phyloP scores from a whole-genome alignment of 208 protist genomes.

The Phytomonas sp. region DNA sequence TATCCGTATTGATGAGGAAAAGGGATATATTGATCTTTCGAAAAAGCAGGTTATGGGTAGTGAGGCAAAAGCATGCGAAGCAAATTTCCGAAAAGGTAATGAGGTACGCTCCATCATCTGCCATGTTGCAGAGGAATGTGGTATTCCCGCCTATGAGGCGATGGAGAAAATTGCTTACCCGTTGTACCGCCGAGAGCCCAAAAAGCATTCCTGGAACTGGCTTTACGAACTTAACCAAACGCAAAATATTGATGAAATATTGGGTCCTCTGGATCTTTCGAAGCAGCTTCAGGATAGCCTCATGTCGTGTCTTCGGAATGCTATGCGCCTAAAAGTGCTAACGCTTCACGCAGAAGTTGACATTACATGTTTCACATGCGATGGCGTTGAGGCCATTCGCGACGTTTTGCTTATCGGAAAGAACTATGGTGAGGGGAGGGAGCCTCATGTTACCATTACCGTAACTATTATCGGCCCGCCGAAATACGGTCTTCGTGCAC shows the following conservation, averaged over 20 bases:
- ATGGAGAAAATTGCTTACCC: slow-evolving; percentile 95
- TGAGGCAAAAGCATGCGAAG: slow-evolving; percentile 92
- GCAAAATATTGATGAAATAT: slow-evolving; percentile 57
- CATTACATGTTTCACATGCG: slow-evolving; percentile 97
- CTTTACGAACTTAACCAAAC: slow-evolving; percentile 67
- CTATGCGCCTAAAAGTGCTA: slow-evolving; percentile 59
- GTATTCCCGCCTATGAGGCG: slow-evolving; percentile 46
- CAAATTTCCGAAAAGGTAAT: slow-evolving; percentile 94
- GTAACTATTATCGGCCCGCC: slow-evolving; percentile 95
- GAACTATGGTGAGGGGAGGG: slow-evolving; percentile 59
- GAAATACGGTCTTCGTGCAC: slow-evolving; percentile 91
- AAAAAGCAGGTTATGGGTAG: slow-evolving; percentile 95
- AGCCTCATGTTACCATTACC: slow-evolving; percentile 64
- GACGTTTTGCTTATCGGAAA: slow-evolving; percentile 89
- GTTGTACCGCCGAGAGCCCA: slow-evolving; percentile 81
- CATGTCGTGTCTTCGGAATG: slow-evolving; percentile 84
- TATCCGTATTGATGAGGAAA: slow-evolving; percentile 97
- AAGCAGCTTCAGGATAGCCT: slow-evolving; percentile 43
- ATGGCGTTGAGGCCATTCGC: slow-evolving; percentile 97
- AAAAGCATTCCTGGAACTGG: slow-evolving; percentile 77
- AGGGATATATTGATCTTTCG: slow-evolving; percentile 98
- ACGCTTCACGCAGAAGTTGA: slow-evolving; percentile 95
- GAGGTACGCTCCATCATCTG: slow-evolving; percentile 95
- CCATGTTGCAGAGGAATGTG: slow-evolving; percentile 88
- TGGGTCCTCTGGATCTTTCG: slow-evolving; percentile 59